Evolutionary conservation across 768 basidiomycete species (phyloP), one percentile per base, ranked within the genome.

Genomic region (Rossbeevera mucosa): DNA sequence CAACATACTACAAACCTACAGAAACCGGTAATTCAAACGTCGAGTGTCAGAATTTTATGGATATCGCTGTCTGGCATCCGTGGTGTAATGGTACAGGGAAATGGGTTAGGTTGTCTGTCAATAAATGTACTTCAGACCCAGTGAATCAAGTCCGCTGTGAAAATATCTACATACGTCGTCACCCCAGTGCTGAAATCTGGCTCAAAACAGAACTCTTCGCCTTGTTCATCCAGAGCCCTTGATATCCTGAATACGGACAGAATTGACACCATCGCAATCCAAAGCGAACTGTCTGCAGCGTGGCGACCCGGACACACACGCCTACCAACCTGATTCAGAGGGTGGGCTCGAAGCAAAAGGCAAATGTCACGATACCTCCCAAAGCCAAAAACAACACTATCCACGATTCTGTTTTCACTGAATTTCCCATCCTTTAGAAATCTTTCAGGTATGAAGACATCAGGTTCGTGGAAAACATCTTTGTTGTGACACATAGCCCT

Each of bases 221-320:
- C 72, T 21, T 58, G 40, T 26, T 64, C 56, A 24, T 58, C 64
- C 7, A 54, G 36, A 11, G 61, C 55, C 45, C 59, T 62, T 21
- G 59, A 40, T n/a, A 74, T 68, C 7, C 55, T 54, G 51, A 67
- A 56, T 7, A 54, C 54, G 1, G 59, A 52, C 28, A 74, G 50
- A 28, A 69, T 54, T 8, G 54, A 61, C 11, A 59, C 67, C 24
- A 70, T 61, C 14, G 56, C 52, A 22, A 53, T 57, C 69, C 66
- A 75, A n/a, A 71, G 24, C 4, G 59, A 62, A 25, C 44, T 50
- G n/a, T 68, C 64, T 1, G 70, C 70, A n/a, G 59, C 21, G 47
- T 67, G 54, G 12, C 59, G 58, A 7, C 73, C 72, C 16, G 71
- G 67, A 47, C 71, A 73, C 14, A 61, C 30, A 4, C 66, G 57